Percentiles rank a stretch among this genome's conserved stretches.
Conservation (phyloP, 306 rosid genomes). For the Sesbania bispinosa region DNA sequence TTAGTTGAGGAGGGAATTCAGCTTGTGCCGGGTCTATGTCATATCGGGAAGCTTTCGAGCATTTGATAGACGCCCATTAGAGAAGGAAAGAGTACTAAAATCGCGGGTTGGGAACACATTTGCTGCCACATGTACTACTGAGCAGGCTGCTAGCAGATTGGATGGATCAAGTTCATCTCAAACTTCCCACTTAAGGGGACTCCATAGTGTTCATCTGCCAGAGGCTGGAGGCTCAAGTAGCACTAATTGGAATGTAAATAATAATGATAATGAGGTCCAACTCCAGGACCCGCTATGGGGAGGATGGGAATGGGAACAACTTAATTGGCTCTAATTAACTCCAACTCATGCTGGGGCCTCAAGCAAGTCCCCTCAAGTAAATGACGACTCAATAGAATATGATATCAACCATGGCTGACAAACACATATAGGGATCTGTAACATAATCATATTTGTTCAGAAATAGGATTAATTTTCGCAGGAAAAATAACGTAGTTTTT, state of each 20-base stretch:
- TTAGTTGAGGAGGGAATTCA: slow-evolving; percentile 76
- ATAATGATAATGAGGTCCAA: background rate
- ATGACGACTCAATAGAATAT: background rate
- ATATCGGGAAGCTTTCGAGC: slow-evolving; percentile 76
- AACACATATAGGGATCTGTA: background rate
- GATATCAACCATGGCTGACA: background rate
- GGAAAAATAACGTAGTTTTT: background rate
- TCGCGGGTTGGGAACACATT: slow-evolving; percentile 9
- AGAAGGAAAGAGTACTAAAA: background rate
- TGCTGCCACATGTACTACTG: background rate
- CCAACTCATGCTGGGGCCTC: slow-evolving; percentile 1
- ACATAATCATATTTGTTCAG: background rate
- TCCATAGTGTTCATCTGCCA: background rate
- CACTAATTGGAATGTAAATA: slow-evolving; percentile 26
- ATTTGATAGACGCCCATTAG: slow-evolving; percentile 73
- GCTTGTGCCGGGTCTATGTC: slow-evolving; percentile 75
- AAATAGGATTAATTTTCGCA: background rate
- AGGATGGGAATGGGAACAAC: slow-evolving; percentile 59
- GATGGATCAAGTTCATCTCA: slow-evolving; percentile 42
- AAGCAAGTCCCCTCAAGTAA: background rate
- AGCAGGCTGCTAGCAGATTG: background rate
- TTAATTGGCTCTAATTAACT: slow-evolving; percentile 35
- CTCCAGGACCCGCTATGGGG: slow-evolving; percentile 50
- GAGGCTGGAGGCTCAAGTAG: slow-evolving; percentile 29
- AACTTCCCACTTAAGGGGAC: slow-evolving; percentile 31